Conservation (phyloP, 768 basidiomycete species). For the Clathrus columnatus region DNA sequence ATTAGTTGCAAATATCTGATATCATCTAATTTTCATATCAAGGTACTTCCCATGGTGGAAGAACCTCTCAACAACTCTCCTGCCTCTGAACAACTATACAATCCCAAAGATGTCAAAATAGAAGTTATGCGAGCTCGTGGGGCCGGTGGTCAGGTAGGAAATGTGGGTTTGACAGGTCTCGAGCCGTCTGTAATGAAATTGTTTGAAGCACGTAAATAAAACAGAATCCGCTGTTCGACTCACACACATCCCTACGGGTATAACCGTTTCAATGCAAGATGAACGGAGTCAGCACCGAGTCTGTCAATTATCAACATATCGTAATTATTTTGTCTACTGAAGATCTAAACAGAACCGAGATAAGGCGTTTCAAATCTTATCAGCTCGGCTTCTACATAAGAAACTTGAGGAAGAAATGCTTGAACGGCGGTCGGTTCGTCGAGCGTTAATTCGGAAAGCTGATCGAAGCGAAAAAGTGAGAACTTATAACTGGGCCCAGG, state of each 20-base stretch:
- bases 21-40: not conserved
- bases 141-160: constrained; percentile 83
- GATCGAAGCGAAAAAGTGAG: constrained; percentile 92
- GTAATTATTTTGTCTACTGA: not conserved
- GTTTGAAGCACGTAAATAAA: constrained; percentile 84
- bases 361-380: constrained; percentile 87
- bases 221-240: constrained; percentile 96
- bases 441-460: constrained; percentile 67
- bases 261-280: constrained; percentile 97
- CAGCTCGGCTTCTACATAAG: constrained; percentile 75
- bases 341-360: constrained; percentile 60
- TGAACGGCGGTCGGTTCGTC: constrained; percentile 57
- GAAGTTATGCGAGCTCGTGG: constrained; percentile 98
- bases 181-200: not conserved
- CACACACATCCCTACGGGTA: constrained; percentile 86
- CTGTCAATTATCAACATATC: not conserved
- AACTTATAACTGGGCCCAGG: constrained; percentile 93
- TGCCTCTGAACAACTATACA: constrained; percentile 63
- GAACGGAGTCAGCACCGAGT: constrained; percentile 94
- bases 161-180: not conserved
- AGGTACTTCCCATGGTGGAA: not conserved
- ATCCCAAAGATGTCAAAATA: constrained; percentile 76
- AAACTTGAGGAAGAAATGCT: constrained; percentile 65
- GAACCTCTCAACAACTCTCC: constrained; percentile 67
- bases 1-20: not conserved